Base-by-base conservation (phyloP, 768 basidiomycete species). In the Lactifluus subvellereus region DNA sequence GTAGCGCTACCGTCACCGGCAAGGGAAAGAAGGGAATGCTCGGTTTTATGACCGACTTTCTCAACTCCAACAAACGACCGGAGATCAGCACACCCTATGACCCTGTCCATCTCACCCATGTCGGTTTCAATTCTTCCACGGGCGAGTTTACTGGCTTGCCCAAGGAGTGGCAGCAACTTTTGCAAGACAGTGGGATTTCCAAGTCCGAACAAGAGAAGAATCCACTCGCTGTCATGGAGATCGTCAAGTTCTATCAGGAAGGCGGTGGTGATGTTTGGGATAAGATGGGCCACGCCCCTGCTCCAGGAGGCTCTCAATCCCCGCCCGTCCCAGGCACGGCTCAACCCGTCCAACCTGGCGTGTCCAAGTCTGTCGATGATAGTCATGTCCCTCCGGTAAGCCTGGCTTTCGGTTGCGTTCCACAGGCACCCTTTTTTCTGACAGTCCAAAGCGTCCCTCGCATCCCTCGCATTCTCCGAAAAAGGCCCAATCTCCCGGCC, bases 41-140 rank as follows among this genome's bases (percentile, higher is more conserved):
- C 27, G 77, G 75, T 35, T 80, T 81, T 73, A 80, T 91, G 70
- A 82, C 88, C 45, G 86, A 91, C 71, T 86, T 93, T 69, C 86
- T 92, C 74, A 86, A 82, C 71, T 79, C 83, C 60, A 81, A 82
- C 43, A 92, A 90, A 75, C 84, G 88, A 13, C 85, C 84, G 14
- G 94, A 96, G 76, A 98, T 99, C 79, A 94, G 91, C 73, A 95
- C 94, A 0, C 97, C 97, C 0, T 98, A 96, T 73, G 97, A 99
- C 76, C 97, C 97, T 37, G 96, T 98, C 43, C 96, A 98, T 78
- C 88, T 99, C 71, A 98, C 97, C 3, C 97, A 99, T 73, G 97
- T 99, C 72, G 96, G 96, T 63, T 98, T 98, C 85, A 98, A 99
- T 75, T 91, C 92, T 6, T 96, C 93, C 60, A 98, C 96, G 0